Evolutionary conservation across 2,329 filamentous ascomycete species (phyloP), one percentile per base, ranked within the genome.

Genomic region (Balansia obtecta): DNA sequence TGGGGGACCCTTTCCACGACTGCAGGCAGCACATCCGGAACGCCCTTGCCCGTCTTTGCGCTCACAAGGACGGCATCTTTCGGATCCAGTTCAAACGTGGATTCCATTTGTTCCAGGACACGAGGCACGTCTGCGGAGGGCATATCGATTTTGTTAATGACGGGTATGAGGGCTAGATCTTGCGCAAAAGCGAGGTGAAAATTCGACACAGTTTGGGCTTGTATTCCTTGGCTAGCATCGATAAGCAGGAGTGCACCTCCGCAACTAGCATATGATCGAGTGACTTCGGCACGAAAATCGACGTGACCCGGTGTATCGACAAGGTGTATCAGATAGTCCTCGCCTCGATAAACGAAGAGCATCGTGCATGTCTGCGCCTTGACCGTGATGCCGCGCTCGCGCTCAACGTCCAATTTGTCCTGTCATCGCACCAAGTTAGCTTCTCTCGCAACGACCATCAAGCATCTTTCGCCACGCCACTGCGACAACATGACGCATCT

Each of bases 311-410:
- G 93, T 0, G 93, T 98, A 66, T 98, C 93, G 51, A 98, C 90
- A 30, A 98, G 76, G 68, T 98, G 93, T 32, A 98, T 75, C 51
- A 98, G 76, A 65, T 97, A 97, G 66, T 98, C 93, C 33, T 85
- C 72, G 15, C 86, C 90, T 16, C 85, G 73, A 69, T 95, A 75
- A 30, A 85, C 88, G 72, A 96, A 95, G 48, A 98, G 79, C 93
- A 98, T 98, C 50, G 85, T 93, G 69, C 93, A 97, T 51, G 93
- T 97, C 72, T 98, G 93, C 50, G 93, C 93, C 73, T 98, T 98
- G 65, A 98, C 93, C 0, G 93, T 98, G 65, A 98, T 98, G 54
- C 93, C 93, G 39, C 93, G 81, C 68, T 97, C 89, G 20, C 52
- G 50, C 30, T 54, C 52, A 10, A 54, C 52, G n/a, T 54, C 52